phyloP scores from a whole-genome alignment of 78 protist species.

The Dictyostelium purpureum region DNA sequence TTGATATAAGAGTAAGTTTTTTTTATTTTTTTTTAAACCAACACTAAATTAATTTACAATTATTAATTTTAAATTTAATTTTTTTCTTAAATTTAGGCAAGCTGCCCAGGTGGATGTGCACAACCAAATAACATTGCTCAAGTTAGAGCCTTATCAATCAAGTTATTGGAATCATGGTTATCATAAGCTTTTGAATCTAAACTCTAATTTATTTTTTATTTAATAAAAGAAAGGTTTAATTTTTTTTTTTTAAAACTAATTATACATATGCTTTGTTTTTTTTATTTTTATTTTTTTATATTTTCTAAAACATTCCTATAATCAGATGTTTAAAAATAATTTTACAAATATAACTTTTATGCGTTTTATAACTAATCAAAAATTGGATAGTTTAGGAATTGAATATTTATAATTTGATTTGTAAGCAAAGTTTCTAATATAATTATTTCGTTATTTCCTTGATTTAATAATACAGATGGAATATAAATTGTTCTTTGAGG shows the following conservation, averaged over 20 bases:
- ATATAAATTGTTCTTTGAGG: conserved; percentile 70
- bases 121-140: conserved; percentile 54
- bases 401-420: background rate
- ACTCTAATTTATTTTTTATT: background rate
- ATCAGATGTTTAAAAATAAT: background rate
- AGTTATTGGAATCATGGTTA: conserved; percentile 25
- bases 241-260: no score
- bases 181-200: background rate
- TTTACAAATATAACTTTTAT: no score
- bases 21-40: no score
- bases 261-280: no score
- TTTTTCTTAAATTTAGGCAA: no score
- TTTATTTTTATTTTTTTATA: no score
- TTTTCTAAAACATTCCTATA: background rate
- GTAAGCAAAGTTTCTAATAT: conserved; percentile 31
- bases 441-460: conserved; percentile 60
- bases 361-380: conserved; percentile 6
- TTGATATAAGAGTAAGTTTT: conserved; percentile 47
- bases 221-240: no score
- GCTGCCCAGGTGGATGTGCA: conserved; percentile 65
- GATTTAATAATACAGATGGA: conserved; percentile 20
- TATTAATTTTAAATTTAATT: no score
- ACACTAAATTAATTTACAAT: no score
- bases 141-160: conserved; percentile 15
- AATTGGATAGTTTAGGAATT: conserved; percentile 34